phyloP scores from a whole-genome alignment of 1,139 yeast species.

The Neolecta irregularis region DNA sequence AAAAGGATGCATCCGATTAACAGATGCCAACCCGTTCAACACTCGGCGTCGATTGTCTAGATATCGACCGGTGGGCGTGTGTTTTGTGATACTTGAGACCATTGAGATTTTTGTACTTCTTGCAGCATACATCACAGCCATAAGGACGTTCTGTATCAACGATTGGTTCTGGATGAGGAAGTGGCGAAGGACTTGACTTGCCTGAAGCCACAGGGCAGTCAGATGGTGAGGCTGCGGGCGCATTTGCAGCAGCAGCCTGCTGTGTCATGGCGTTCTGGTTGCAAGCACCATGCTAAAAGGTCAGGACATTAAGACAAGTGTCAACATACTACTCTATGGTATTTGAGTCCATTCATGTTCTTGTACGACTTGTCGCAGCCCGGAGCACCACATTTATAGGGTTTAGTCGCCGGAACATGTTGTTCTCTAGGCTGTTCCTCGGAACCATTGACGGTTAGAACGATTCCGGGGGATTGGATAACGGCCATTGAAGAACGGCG shows the following conservation, averaged over 20 bases:
- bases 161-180: slow-evolving; percentile 64
- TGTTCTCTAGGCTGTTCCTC: too few species aligned
- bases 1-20: too few species aligned
- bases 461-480: slow-evolving; percentile 19
- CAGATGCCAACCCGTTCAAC: too few species aligned
- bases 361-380: slow-evolving; percentile 97
- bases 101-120: slow-evolving; percentile 85
- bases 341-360: slow-evolving; percentile 91
- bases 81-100: slow-evolving; percentile 96
- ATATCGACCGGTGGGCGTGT: slow-evolving; percentile 39
- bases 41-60: too few species aligned
- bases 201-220: slow-evolving; percentile 9
- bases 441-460: slow-evolving; percentile 13
- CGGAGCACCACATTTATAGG: slow-evolving; percentile 92
- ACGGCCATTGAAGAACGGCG: slow-evolving; percentile 21
- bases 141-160: slow-evolving; percentile 97
- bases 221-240: slow-evolving; percentile 8
- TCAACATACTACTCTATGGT: slow-evolving; percentile 85
- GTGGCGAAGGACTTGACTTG: background rate
- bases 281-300: slow-evolving; percentile 70
- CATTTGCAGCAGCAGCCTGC: slow-evolving; percentile 4
- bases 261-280: slow-evolving; percentile 6
- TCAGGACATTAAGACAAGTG: too few species aligned
- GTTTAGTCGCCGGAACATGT: slow-evolving; percentile 53
- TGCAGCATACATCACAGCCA: slow-evolving; percentile 95